These are phyloP conservation scores for Naganishia onofrii DNA, from an alignment of 768 basidiomycete species.

Conservation along the genomic window DNA sequence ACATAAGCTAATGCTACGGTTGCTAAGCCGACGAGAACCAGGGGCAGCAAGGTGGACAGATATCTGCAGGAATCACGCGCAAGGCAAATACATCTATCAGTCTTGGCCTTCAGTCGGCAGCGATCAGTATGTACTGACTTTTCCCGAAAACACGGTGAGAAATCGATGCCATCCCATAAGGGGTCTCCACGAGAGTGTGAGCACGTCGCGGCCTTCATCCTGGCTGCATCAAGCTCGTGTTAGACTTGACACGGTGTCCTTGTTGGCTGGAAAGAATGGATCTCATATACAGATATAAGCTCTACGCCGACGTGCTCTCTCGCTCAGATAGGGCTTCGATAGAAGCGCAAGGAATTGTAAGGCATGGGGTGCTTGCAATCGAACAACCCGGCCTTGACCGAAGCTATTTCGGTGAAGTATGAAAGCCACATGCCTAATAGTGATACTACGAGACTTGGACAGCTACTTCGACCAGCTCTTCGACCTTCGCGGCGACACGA, in stretches of 20 bases:
- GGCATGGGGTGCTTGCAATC: slow-evolving; percentile 1
- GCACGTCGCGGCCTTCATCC: slow-evolving; percentile 6
- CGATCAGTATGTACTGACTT: slow-evolving; percentile 2
- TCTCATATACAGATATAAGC: background rate
- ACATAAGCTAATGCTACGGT: background rate
- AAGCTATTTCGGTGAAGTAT: background rate
- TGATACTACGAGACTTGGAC: no score
- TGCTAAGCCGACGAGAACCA: slow-evolving; percentile 7
- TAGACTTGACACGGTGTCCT: background rate
- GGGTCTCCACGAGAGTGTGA: background rate
- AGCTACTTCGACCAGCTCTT: no score
- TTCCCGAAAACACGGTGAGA: slow-evolving; percentile 26
- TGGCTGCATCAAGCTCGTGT: background rate
- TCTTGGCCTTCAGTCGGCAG: no score
- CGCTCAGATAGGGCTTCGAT: background rate
- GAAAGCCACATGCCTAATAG: no score
- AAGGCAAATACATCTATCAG: no score
- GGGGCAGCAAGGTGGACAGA: slow-evolving; percentile 9
- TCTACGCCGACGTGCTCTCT: background rate
- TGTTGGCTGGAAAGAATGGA: background rate
- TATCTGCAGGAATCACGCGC: slow-evolving; percentile 8
- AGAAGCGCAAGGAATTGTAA: background rate
- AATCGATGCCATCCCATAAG: slow-evolving; percentile 32
- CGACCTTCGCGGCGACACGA: no score
- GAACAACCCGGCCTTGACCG: background rate